Percentiles rank a stretch among this genome's conserved stretches.
Conservation (phyloP, 192 early-diverging fungal genomes). For the Umbelopsis vinacea region DNA sequence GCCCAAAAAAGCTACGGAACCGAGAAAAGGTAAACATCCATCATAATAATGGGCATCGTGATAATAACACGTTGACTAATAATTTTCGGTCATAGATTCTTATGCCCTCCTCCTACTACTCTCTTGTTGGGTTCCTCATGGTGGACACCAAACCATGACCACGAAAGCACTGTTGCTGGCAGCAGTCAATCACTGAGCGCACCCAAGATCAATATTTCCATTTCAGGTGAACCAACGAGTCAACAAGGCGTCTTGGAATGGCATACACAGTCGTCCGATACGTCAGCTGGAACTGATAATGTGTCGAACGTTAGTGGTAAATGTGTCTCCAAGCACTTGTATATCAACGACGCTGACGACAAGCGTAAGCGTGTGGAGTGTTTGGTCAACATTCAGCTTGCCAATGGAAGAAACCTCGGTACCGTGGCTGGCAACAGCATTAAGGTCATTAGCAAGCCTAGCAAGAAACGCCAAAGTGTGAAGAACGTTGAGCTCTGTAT, state of each 20-base stretch:
- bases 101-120: constrained; percentile 84
- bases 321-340: constrained; percentile 82
- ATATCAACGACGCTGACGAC: constrained; percentile 84
- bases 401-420: constrained; percentile 61
- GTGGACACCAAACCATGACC: constrained; percentile 42
- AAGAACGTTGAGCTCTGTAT: constrained; percentile 86
- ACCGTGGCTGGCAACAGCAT: constrained; percentile 79
- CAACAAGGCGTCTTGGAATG: constrained; percentile 61
- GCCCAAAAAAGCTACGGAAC: constrained; percentile 94
- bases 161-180: constrained; percentile 13
- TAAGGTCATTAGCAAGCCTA: constrained; percentile 91
- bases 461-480: constrained; percentile 84
- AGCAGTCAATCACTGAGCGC: constrained; percentile 32
- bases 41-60: too few relatives aligned
- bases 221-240: constrained; percentile 58
- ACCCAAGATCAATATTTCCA: constrained; percentile 58
- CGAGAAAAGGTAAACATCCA: constrained; percentile 71
- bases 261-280: constrained; percentile 36
- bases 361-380: constrained; percentile 80
- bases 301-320: constrained; percentile 66
- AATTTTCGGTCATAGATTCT: constrained; percentile 49
- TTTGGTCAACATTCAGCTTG: constrained; percentile 71
- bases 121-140: constrained; percentile 72
- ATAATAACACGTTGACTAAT: too few relatives aligned
- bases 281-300: constrained; percentile 37